Base-by-base conservation (phyloP, 1,284 basidiomycete genomes). In the Vanrija sp. region DNA sequence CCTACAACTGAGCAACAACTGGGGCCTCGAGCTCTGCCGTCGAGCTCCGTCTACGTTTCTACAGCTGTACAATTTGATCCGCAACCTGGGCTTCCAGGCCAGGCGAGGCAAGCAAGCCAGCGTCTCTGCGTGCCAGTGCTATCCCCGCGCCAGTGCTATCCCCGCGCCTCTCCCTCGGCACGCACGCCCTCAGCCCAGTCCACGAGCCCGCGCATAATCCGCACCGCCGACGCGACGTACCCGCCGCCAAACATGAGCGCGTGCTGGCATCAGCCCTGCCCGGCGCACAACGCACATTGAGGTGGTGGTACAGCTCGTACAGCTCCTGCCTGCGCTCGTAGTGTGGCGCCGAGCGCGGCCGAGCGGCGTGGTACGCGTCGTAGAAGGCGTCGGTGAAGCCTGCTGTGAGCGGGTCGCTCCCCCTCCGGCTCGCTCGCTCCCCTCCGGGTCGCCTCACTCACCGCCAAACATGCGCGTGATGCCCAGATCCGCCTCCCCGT, bases 291-390 rank as follows among this genome's bases (percentile, higher is more conserved):
- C 67, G 54, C 51, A 74, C 73, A 45, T 93, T 94, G 57, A 93
- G 77, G 68, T 92, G 89, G 73, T 94, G 90, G 62, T 89, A 94
- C 39, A 92, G 76, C 73, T 91, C 85, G 66, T 93, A 93, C 24
- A 92, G 75, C 54, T 86, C 82, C 36, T 79, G 80, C 22, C 90
- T 81, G 47, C 87, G 75, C 22, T 81, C 80, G 65, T 90, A 89
- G 65, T 91, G 78, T 3, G 89, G 89, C 48, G 86, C 79, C 0
- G 83, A 81, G 65, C 84, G 86, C 0, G 87, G 87, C 41, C 82
- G 77, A 53, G 85, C 62, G 41, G 82, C 61, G 62, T 92, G 86
- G 65, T 94, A 94, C 23, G 82, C 82, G 22, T 80, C 77, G 68
- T 84, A 91, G 73, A 93, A 93, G 2, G 79, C 77, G 18, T 69